Base-by-base conservation (phyloP, 176 grass and related monocot species). In the Carex cristatella region DNA sequence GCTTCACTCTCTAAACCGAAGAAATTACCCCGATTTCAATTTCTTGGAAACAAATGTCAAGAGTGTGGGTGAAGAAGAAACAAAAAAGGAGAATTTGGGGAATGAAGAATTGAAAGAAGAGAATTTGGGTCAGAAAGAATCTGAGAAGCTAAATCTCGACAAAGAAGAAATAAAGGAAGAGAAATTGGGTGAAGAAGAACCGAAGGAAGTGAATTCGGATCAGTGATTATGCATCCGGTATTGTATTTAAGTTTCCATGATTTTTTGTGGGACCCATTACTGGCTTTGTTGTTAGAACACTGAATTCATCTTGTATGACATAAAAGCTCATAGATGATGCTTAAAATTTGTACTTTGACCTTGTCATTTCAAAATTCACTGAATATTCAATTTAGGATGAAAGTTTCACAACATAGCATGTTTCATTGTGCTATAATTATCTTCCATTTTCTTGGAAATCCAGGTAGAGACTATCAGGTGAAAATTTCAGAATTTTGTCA, bases 21-120 rank as follows among this genome's bases (percentile, higher is more conserved):
- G 92, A 32, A 98, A 98, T 75, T 98, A 98, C 82, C 91, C 93
- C 14, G 96, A 98, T 95, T 95, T 98, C 32, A 49, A 82, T 27
- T 90, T 88, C 83, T 49, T 89, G 77, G 93, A 89, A 64, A 91
- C 35, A 71, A 46, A 77, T 80, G 81, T 19, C 4, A 69, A 56
- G 13, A 49, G 7, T 88, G 81, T 65, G 2, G 51, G 30, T 82
- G 71, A 31, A 74, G 48, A 80, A 80, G 74, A 86, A 79, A 86
- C 30, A 15, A 32, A 67, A 54, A 4, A 66, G 42, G 86, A 81
- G 33, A 54, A 35, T 65, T 75, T 83, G 67, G 33, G 32, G 49
- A 61, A 64, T 54, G 78, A 62, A 81, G 64, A 77, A 38, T 77
- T 69, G 87, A 89, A 82, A 9, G 61, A 82, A 82, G 38, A 66